Percentiles rank a stretch among this genome's conserved stretches.
These are phyloP conservation scores for Acorus gramineus DNA, from an alignment of 106 monocot species.

Conservation along the genomic window DNA sequence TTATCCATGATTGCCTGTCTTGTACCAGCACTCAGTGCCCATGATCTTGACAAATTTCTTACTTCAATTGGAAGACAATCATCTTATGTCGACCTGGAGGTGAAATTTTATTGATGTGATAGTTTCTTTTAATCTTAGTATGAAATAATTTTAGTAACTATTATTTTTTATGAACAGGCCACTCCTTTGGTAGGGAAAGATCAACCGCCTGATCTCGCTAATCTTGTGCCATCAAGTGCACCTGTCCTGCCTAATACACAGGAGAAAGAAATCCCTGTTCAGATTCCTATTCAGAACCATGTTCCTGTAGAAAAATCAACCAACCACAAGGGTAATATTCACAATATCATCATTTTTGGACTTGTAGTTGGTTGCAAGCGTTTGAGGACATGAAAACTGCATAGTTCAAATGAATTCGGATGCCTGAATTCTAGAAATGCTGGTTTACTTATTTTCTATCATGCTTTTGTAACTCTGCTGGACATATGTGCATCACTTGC, in stretches of 20 bases:
- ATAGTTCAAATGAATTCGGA: too few relatives aligned
- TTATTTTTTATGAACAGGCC: slow-evolving; percentile 34
- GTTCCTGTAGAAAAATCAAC: slow-evolving; percentile 17
- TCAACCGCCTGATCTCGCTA: slow-evolving; percentile 80
- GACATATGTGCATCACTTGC: too few relatives aligned
- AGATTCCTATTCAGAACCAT: slow-evolving; percentile 16
- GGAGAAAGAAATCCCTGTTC: slow-evolving; percentile 19
- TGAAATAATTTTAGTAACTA: background rate
- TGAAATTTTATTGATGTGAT: slow-evolving; percentile 6
- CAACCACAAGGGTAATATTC: background rate
- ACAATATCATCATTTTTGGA: too few relatives aligned
- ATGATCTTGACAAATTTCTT: slow-evolving; percentile 77
- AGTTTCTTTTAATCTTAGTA: background rate
- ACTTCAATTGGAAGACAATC: slow-evolving; percentile 62
- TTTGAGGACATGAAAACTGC: too few relatives aligned
- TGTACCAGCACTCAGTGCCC: slow-evolving; percentile 51
- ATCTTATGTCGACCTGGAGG: slow-evolving; percentile 88
- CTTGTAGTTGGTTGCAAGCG: too few relatives aligned
- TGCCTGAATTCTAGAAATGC: too few relatives aligned
- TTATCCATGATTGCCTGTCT: background rate
- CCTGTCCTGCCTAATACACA: slow-evolving; percentile 14
- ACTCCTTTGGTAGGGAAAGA: slow-evolving; percentile 72
- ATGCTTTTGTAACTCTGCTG: too few relatives aligned
- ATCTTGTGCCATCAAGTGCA: slow-evolving; percentile 53
- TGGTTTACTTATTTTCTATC: too few relatives aligned